Base-by-base conservation (phyloP, 768 basidiomycete genomes). In the Collybia sp. region DNA sequence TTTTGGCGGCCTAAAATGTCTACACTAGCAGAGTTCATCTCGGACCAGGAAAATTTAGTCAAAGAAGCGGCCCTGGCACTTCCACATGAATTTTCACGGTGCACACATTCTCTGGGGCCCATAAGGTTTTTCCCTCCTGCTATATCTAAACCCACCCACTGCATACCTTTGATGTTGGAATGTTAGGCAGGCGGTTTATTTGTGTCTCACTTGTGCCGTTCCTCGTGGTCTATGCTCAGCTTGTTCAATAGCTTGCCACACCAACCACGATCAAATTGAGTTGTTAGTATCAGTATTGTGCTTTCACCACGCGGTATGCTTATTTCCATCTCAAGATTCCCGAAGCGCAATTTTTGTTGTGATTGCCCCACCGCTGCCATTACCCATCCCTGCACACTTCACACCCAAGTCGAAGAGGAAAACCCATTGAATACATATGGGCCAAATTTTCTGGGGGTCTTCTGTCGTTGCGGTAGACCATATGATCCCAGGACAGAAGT, bases 231-330 rank as follows among this genome's bases (percentile, higher is more conserved):
- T 92, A 46, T 92, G 90, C 53, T 79, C 85, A 12, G 85, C 90
- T 6, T 93, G 90, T 65, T 89, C 87, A 20, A 76, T 92, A 43
- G 86, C 89, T 17, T 93, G 90, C 59, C 90, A 93, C 59, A 86
- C 86, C 12, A 73, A 88, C 60, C 88, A 91, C 62, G 85, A 92
- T 56, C 90, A 93, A 59, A 63, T 92, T 43, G 90, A 93, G 62
- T 73, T 93, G 75, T 77, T 51, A 58, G 73, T 39, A 12, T 17
- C 38, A 19, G 73, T 39, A 12, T 17, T 35, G 16, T 48, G 33
- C 33, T 40, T 31, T 32, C 38, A 43, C 44, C 31, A 46, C 47
- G 42, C 45, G 42, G 41, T 30, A 51, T 45, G 31, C 19, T 35
- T 33, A 12, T 15, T 51, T 38, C 8, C 25, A 8, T 38, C 25